Evolutionary conservation across 2,329 filamentous ascomycete species (phyloP), one percentile per base, ranked within the genome.

Genomic region (Penicillium sp.): DNA sequence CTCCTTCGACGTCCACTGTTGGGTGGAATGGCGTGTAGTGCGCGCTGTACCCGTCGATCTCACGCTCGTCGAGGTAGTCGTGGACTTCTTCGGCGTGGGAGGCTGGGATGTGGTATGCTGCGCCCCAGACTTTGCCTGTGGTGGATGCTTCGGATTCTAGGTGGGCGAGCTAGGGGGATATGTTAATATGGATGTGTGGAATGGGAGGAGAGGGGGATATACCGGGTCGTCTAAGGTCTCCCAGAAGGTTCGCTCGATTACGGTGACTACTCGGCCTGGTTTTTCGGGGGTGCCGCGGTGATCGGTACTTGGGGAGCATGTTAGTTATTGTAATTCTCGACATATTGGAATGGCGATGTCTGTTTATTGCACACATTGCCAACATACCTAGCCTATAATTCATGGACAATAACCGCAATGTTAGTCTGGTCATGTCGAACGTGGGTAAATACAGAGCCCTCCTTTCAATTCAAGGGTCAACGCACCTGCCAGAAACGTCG

Each of bases 401-500:
- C 19, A 40, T 8, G 15, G 15, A n/a, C n/a, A n/a, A n/a, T n/a
- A n/a, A n/a, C n/a, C n/a, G n/a, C n/a, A n/a, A 39, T 25, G 33
- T 53, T 31, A 54, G 45, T 21, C 5, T 36, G 1, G 11, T 13
- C 1, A 10, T 27, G 3, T 21, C 8, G 1, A 16, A 15, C 2
- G 2, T 21, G 40, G 21, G 9, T 2, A 9, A n/a, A 7, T 19
- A 29, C 1, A 31, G 8, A 9, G 23, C 4, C 11, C 4, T 3
- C 15, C 4, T n/a, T n/a, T 27, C 11, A 21, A 2, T 3, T 27
- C 0, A 34, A 13, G 3, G 29, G 23, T 15, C n/a, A 3, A 75
- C 88, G 68, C 82, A 95, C 93, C 87, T 99, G 94, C 94, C 94
- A 99, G 76, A 99, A 97, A 38, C 94, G 85, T 57, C 94, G 87